Conservation (phyloP, 495 filamentous ascomycete genomes). For the Chaetomium tenue region DNA sequence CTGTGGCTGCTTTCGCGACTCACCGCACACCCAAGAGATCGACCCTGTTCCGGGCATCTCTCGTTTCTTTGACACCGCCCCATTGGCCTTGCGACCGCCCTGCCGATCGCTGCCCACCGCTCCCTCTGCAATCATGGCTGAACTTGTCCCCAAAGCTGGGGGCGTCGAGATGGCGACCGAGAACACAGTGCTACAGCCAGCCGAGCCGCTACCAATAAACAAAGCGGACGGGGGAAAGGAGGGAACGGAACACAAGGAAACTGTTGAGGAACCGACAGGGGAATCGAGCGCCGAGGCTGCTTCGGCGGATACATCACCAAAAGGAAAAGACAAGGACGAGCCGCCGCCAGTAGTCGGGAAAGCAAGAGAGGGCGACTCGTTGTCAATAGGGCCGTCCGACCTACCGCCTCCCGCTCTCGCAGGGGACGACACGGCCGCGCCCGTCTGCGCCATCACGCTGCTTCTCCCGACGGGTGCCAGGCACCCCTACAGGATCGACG, state of each 20-base stretch:
- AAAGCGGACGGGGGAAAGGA: slow-evolving; percentile 1
- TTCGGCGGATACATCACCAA: slow-evolving; percentile 28
- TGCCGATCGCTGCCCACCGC: not conserved
- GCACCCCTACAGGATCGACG: slow-evolving; percentile 84
- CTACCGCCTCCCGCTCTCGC: slow-evolving; percentile 21
- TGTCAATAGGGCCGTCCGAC: slow-evolving; percentile 47
- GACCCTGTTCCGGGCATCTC: not conserved
- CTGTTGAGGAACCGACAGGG: slow-evolving; percentile 18
- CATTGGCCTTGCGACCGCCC: not conserved
- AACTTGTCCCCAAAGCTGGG: not conserved
- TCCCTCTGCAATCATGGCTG: slow-evolving; percentile 15
- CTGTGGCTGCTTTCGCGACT: not conserved
- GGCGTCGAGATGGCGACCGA: not conserved
- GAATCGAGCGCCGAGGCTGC: slow-evolving; percentile 25
- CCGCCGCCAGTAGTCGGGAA: slow-evolving; percentile 30
- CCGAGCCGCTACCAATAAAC: not conserved
- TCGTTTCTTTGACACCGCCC: not conserved
- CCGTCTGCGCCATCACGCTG: slow-evolving; percentile 62
- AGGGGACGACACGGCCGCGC: slow-evolving; percentile 12
- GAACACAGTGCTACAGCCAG: not conserved
- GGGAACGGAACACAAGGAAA: slow-evolving; percentile 19
- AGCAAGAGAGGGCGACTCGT: slow-evolving; percentile 34
- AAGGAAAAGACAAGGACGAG: slow-evolving; percentile 42
- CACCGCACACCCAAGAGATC: not conserved
- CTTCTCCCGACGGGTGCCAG: slow-evolving; percentile 76